Evolutionary conservation across 2,329 filamentous ascomycete genomes (phyloP).

Genomic region (Phaeosphaeria sp.): DNA sequence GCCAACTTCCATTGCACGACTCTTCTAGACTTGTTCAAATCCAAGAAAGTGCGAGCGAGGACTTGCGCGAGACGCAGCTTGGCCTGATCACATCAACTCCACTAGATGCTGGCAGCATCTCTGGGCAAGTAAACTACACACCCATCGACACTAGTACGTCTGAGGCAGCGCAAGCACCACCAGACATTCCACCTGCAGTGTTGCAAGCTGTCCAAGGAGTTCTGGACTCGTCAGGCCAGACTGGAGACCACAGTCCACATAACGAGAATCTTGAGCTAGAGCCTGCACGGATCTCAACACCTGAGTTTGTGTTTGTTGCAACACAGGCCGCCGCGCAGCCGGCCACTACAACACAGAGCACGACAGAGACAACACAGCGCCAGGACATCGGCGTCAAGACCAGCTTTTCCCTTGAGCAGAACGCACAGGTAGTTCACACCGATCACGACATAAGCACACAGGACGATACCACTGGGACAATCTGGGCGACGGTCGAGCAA

Average conservation of each 20-base stretch:
- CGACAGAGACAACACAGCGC: neutral
- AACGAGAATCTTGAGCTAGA: neutral
- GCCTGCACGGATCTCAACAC: neutral
- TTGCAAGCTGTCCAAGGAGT: neutral
- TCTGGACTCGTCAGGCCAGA: neutral
- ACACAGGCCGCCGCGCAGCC: neutral
- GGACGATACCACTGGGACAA: constrained; percentile 19
- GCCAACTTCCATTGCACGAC: constrained; percentile 11
- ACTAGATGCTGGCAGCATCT: neutral
- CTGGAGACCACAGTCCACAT: neutral
- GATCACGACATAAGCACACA: constrained; percentile 24
- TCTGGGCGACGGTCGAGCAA: constrained; percentile 25
- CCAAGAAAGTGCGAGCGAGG: neutral
- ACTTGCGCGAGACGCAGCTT: neutral
- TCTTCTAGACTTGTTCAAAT: neutral
- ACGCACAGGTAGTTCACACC: constrained; percentile 32
- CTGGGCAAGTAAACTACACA: neutral
- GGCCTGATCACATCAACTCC: neutral
- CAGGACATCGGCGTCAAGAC: neutral
- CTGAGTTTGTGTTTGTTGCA: neutral
- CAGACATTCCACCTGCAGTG: constrained; percentile 2
- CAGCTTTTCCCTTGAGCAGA: constrained; percentile 23
- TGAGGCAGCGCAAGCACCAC: constrained; percentile 1
- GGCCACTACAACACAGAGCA: neutral
- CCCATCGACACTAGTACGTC: neutral